Percentiles rank a stretch among this genome's conserved stretches.
phyloP scores from a whole-genome alignment of 2,329 filamentous ascomycete species.

The Harringtonia lauricola region DNA sequence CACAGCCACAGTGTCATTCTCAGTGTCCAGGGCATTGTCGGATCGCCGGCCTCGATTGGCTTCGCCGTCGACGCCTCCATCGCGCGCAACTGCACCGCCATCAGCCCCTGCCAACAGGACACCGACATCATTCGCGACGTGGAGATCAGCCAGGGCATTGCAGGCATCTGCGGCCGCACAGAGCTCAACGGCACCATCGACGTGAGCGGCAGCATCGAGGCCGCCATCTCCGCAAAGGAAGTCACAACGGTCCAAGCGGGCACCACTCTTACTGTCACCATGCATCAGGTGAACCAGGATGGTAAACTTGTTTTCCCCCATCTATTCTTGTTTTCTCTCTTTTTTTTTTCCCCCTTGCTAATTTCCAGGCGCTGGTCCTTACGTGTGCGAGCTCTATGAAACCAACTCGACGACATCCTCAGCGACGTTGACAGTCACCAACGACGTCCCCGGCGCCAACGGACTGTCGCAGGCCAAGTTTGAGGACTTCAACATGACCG shows the following conservation, averaged over 20 bases:
- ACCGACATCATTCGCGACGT: conserved; percentile 3
- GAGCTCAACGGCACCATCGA: conserved; percentile 5
- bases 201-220: not conserved
- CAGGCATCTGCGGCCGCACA: conserved; percentile 1
- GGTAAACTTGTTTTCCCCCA: not conserved
- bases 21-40: not conserved
- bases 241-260: not conserved
- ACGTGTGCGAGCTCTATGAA: conserved; percentile 1
- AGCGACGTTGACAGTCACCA: not conserved
- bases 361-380: conserved; percentile 1
- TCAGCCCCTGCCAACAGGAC: conserved; percentile 5
- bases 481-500: conserved; percentile 5
- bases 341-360: too few species aligned
- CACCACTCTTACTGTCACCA: conserved; percentile 2
- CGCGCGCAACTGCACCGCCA: conserved; percentile 4
- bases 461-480: conserved; percentile 4
- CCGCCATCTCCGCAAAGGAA: not conserved
- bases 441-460: conserved; percentile 3
- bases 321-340: too few species aligned
- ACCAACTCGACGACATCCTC: not conserved
- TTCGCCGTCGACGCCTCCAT: conserved; percentile 1
- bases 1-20: conserved; percentile 1
- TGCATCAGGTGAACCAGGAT: conserved; percentile 5
- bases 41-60: too few species aligned
- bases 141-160: conserved; percentile 1